Base-by-base conservation (phyloP, 2,329 filamentous ascomycete species). In the Biscogniauxia marginata region DNA sequence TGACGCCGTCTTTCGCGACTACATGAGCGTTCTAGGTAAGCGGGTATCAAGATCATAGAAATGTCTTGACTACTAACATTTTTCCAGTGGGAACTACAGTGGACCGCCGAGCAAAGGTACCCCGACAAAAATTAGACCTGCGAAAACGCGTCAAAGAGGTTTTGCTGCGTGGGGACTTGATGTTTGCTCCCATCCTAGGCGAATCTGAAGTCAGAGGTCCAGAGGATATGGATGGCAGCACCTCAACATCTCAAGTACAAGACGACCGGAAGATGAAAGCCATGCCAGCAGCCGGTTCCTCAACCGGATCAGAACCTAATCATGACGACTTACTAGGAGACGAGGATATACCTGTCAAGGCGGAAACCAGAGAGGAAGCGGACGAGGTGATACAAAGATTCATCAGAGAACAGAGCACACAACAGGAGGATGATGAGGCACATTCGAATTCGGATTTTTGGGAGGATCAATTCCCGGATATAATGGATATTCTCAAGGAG, bases 1-100 rank as follows among this genome's bases (percentile, higher is more conserved):
- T 8, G 51, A 49, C 5, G 53, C 45, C 1, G 20, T 60, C 9
- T 50, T 44, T 25, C 49, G 48, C 5, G 66, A 67, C 23, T 67
- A 67, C 25, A 65, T 59, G 62, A 57, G 56, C 25, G 61, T 62
- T 46, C 43, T 67, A 7, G 62, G 65, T 66, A 48, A 59, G 64
- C 49, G 16, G 25, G 20, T 13, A 18, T n/a, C 39, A 16, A 11
- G 39, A 23, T 34, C 19, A n/a, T 16, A 39, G 25, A 9, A 24
- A n/a, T 22, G 9, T 11, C 46, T 48, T 24, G 5, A 46, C 4
- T 50, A 43, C 51, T 67, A 30, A 66, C 44, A 13, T 4, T 22
- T n/a, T 30, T 3, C 6, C 45, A 66, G 65, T 65, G n/a, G 65
- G 65, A 1, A 52, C 24, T 3, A 54, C 25, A 21, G 53, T 57